Conservation (phyloP, 1,284 basidiomycete species). For the Phellinidium pouzarii region DNA sequence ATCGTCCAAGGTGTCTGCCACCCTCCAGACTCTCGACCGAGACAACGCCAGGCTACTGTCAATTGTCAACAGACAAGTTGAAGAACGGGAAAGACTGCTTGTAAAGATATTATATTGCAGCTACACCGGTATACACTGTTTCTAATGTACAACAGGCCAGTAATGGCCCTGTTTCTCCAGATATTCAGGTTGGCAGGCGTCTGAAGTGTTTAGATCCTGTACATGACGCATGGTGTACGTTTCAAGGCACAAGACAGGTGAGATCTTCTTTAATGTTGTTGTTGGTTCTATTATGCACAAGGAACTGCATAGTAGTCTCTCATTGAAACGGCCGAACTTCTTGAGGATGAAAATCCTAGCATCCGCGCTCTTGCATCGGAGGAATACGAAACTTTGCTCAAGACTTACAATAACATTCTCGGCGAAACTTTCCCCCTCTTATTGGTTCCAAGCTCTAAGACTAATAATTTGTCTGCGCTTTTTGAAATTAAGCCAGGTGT, state of each 20-base stretch:
- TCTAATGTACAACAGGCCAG: neutral
- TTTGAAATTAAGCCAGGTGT: slow-evolving; percentile 92
- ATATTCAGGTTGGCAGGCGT: slow-evolving; percentile 37
- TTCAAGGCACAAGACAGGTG: slow-evolving; percentile 39
- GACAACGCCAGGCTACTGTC: slow-evolving; percentile 29
- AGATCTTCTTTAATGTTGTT: neutral
- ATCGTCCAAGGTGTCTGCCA: neutral
- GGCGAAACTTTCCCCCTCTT: slow-evolving; percentile 57
- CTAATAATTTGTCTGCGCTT: slow-evolving; percentile 66
- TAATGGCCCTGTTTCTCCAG: slow-evolving; percentile 30
- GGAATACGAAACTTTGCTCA: slow-evolving; percentile 54
- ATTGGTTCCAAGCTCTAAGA: slow-evolving; percentile 66
- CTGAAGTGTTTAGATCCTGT: slow-evolving; percentile 50
- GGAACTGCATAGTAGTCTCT: slow-evolving; percentile 47
- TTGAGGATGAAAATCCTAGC: slow-evolving; percentile 70
- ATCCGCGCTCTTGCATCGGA: slow-evolving; percentile 73
- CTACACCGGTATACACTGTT: slow-evolving; percentile 6
- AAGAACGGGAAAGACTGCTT: slow-evolving; percentile 25
- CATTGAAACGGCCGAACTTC: slow-evolving; percentile 53
- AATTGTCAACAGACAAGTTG: slow-evolving; percentile 29
- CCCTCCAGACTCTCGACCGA: slow-evolving; percentile 23
- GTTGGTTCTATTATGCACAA: slow-evolving; percentile 3
- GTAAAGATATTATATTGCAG: slow-evolving; percentile 22
- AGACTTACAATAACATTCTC: slow-evolving; percentile 43
- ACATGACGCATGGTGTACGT: slow-evolving; percentile 43